Conservation (phyloP, 768 basidiomycete genomes). For the Tulasnella sp. region DNA sequence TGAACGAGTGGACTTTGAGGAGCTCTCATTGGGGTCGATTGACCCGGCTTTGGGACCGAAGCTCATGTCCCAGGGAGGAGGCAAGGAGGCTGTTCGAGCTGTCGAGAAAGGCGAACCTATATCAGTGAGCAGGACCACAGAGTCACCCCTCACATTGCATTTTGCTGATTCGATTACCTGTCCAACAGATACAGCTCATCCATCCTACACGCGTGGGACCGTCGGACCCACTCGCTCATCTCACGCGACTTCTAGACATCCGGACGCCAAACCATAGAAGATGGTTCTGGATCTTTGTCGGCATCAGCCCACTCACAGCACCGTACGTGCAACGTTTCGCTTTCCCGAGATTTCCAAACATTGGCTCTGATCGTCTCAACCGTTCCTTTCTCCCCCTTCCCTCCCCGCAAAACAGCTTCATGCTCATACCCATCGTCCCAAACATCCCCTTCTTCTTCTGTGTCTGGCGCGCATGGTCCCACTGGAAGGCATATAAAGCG, state of each 20-base stretch:
- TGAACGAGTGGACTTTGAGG: conserved; percentile 19
- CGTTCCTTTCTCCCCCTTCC: too few species aligned
- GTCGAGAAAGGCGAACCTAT: conserved; percentile 3
- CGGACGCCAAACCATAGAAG: conserved; percentile 13
- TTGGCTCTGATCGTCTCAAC: too few species aligned
- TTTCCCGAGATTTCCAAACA: too few species aligned
- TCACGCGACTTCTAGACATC: not conserved
- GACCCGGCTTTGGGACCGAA: conserved; percentile 17
- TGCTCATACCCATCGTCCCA: conserved; percentile 18
- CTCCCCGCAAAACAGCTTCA: too few species aligned
- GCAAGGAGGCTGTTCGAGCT: not conserved
- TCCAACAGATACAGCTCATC: conserved; percentile 10
- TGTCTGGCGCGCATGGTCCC: conserved; percentile 17
- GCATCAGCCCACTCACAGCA: conserved; percentile 16
- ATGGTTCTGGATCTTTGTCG: conserved; percentile 13
- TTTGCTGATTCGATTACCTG: not conserved
- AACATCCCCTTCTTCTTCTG: conserved; percentile 21
- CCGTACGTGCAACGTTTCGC: not conserved
- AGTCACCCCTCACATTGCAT: too few species aligned
- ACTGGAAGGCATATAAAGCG: conserved; percentile 17
- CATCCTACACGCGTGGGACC: conserved; percentile 13
- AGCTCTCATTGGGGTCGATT: conserved; percentile 17
- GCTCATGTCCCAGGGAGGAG: not conserved
- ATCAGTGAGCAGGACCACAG: not conserved
- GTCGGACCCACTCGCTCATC: conserved; percentile 5